Evolutionary conservation across 1,284 basidiomycete genomes (phyloP).

Genomic region (Rhizoctonia solani): DNA sequence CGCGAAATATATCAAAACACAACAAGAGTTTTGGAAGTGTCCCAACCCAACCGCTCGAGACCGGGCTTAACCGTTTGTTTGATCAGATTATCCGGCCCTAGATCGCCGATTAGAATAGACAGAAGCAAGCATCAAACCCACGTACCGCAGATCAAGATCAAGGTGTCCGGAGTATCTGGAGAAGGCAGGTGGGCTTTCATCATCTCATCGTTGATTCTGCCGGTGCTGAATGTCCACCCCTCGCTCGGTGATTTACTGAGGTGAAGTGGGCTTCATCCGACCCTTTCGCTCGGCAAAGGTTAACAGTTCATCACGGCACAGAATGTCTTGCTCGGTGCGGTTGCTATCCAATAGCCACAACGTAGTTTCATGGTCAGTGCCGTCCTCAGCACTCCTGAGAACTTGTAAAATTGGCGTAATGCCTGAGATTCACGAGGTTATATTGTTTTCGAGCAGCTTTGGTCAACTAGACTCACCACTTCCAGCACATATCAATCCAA

Average conservation of each 20-base stretch:
- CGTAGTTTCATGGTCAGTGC: constrained; percentile 48
- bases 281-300: constrained; percentile 44
- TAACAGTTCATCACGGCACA: constrained; percentile 58
- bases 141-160: constrained; percentile 58
- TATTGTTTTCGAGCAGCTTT: not conserved
- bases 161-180: constrained; percentile 46
- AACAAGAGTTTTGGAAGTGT: constrained; percentile 42
- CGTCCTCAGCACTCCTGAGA: constrained; percentile 55
- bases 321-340: constrained; percentile 56
- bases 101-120: not conserved
- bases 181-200: constrained; percentile 51
- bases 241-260: constrained; percentile 44
- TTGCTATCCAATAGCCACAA: constrained; percentile 61
- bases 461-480: constrained; percentile 48
- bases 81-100: constrained; percentile 52
- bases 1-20: constrained; percentile 42
- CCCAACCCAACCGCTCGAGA: constrained; percentile 43
- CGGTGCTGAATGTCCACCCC: constrained; percentile 52
- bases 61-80: constrained; percentile 43
- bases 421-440: constrained; percentile 44
- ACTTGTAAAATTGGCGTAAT: constrained; percentile 66
- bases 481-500: constrained; percentile 66
- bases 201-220: constrained; percentile 52
- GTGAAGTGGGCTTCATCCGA: constrained; percentile 57
- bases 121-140: not conserved